A percentile compares a stretch with the other conserved stretches of the same genome.
Conservation (phyloP, 805 yeast species). For the Starmerella vitae region DNA sequence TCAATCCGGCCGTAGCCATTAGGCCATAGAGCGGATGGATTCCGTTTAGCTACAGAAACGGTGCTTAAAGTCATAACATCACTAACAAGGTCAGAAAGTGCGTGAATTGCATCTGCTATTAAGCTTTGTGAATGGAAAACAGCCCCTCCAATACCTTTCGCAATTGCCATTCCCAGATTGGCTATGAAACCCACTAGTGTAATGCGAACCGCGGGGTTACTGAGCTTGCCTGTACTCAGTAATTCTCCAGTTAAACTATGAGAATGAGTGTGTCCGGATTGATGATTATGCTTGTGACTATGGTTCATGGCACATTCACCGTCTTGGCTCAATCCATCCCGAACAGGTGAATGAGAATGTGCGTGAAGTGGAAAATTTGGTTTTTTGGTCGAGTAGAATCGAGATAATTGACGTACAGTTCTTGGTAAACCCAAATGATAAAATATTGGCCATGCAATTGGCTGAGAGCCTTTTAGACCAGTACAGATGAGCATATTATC, state of each 20-base stretch:
- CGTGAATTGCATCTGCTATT: conserved; percentile 89
- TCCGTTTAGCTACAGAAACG: conserved; percentile 56
- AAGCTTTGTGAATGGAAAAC: conserved; percentile 90
- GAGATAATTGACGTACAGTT: no score
- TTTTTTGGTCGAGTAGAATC: neutral
- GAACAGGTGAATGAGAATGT: no score
- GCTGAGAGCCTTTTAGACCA: neutral
- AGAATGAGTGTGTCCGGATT: conserved; percentile 14
- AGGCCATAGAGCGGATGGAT: conserved; percentile 53
- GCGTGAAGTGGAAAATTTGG: neutral
- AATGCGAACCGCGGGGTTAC: conserved; percentile 79
- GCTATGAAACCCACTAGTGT: conserved; percentile 83
- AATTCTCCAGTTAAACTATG: conserved; percentile 16
- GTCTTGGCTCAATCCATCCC: no score
- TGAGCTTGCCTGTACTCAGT: conserved; percentile 29
- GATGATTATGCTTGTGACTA: conserved; percentile 7
- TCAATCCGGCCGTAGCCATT: conserved; percentile 88
- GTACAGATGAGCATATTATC: neutral
- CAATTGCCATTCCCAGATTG: conserved; percentile 72
- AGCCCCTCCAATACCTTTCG: conserved; percentile 81
- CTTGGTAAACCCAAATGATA: no score
- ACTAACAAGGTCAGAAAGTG: conserved; percentile 77
- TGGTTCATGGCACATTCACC: neutral
- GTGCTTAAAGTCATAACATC: conserved; percentile 83
- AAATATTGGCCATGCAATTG: neutral